Conservation (phyloP, 164 flowering plant species). For the Pachysandra terminalis region DNA sequence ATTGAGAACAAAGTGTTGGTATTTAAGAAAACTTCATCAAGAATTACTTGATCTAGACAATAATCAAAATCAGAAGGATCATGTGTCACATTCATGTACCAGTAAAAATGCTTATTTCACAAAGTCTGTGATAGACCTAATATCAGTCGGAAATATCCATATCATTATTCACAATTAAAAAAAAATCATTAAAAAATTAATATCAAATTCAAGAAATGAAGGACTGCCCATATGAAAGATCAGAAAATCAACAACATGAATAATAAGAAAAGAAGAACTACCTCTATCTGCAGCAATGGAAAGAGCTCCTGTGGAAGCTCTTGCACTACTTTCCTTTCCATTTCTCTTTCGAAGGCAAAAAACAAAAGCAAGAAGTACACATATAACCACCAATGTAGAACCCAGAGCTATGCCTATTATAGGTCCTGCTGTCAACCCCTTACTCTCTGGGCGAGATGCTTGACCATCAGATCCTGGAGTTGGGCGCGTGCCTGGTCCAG, state of each 20-base stretch:
- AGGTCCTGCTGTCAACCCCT: conserved; percentile 44
- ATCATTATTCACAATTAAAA: neutral
- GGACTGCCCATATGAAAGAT: neutral
- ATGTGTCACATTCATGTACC: too few species aligned
- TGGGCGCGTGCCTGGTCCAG: conserved; percentile 32
- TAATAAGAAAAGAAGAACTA: conserved; percentile 15
- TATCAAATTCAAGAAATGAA: neutral
- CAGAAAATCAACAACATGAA: neutral
- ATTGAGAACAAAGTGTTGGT: too few species aligned
- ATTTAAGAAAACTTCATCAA: too few species aligned
- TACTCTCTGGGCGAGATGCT: conserved; percentile 25
- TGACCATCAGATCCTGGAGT: conserved; percentile 28
- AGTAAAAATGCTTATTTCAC: too few species aligned
- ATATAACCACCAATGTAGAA: conserved; percentile 29
- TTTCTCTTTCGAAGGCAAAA: conserved; percentile 51
- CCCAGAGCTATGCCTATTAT: conserved; percentile 67
- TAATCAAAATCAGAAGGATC: too few species aligned
- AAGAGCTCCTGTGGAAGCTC: conserved; percentile 43
- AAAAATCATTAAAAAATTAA: neutral
- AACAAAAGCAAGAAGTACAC: conserved; percentile 44
- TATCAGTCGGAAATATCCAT: neutral
- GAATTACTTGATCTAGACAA: too few species aligned
- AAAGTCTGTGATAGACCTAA: too few species aligned
- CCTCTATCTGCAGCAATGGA: conserved; percentile 43
- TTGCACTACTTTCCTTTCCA: conserved; percentile 35